phyloP scores from a whole-genome alignment of 2,329 filamentous ascomycete species.

The Colletotrichum liriopes region DNA sequence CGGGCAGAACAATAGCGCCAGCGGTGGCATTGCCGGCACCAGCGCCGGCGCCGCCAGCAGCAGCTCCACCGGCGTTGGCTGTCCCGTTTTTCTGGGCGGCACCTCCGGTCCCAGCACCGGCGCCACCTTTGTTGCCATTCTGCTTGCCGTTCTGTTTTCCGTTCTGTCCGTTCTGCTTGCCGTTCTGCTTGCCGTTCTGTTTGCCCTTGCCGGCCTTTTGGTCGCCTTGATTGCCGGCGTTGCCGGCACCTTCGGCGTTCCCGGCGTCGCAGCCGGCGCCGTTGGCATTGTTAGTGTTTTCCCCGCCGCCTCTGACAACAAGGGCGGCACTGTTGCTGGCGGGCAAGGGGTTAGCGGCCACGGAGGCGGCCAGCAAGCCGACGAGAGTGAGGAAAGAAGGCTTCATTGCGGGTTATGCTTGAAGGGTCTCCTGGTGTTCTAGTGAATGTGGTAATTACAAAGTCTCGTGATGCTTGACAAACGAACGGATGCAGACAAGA shows the following conservation, averaged over 20 bases:
- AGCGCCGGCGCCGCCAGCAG: not conserved
- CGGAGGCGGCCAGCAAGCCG: constrained; percentile 28
- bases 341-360: constrained; percentile 32
- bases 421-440: not conserved
- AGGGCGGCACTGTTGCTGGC: not conserved
- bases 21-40: constrained; percentile 6
- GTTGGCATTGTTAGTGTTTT: not conserved
- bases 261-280: not conserved
- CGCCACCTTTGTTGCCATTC: not conserved
- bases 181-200: not conserved
- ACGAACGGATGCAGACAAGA: constrained; percentile 33
- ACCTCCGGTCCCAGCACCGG: not conserved
- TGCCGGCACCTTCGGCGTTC: not conserved
- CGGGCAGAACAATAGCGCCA: constrained; percentile 42
- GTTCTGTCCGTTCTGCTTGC: not conserved
- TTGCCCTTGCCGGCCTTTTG: constrained; percentile 6
- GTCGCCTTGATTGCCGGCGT: not conserved
- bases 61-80: constrained; percentile 22
- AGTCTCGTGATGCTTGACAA: not conserved
- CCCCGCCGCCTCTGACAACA: not conserved
- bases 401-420: constrained; percentile 27
- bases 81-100: constrained; percentile 20
- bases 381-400: constrained; percentile 28
- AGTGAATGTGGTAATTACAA: constrained; percentile 13
- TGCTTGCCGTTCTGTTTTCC: not conserved